Base-by-base conservation (phyloP, 306 rosid species). In the Gastrolobium villosum region DNA sequence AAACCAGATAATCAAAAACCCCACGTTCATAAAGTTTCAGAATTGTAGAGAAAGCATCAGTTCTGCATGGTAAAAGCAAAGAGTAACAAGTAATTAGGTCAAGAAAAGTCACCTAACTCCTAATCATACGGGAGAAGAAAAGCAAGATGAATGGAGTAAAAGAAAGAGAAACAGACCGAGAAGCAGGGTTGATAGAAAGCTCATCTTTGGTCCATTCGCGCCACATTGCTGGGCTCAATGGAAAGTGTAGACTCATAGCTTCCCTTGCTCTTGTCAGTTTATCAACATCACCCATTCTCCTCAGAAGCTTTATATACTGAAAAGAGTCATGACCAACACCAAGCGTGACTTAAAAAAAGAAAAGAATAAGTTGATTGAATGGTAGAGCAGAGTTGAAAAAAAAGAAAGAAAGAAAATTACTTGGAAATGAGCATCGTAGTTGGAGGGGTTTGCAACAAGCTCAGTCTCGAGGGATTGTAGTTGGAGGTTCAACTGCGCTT, bases 131-230 rank as follows among this genome's bases (percentile, higher is more conserved):
- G 43, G 8, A 4, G 10, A 61, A 65, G 28, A 49, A 44, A 67
- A 35, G 3, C 4, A 3, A 72, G 4, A 69, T 5, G 61, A 79
- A 14, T 11, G 14, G 37, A 62, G 9, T 11, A 20, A 54, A 50
- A 14, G 59, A 6, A 40, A 46, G 41, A 28, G 49, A 43, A 71
- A 43, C 77, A 65, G 49, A 91, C 98, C 88, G 49, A 34, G 82
- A 68, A 45, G 65, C 89, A 4, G 88, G 43, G 73, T 34, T 45
- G 61, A 90, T 81, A 82, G 98, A 87, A 79, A 90, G 84, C 65
- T 95, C 96, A 50, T 95, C 99, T 67, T 87, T 86, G 37, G 92
- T 89, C 99, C 99, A 95, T 34, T 92, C 91, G 76, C 64, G 96
- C 99, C 99, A 95, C 92, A 89, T 83, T 10, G 87, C 37, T 55